Percentiles rank a stretch among this genome's conserved stretches.
phyloP scores from a whole-genome alignment of 495 filamentous ascomycete species.

The Penicillium nucicola region DNA sequence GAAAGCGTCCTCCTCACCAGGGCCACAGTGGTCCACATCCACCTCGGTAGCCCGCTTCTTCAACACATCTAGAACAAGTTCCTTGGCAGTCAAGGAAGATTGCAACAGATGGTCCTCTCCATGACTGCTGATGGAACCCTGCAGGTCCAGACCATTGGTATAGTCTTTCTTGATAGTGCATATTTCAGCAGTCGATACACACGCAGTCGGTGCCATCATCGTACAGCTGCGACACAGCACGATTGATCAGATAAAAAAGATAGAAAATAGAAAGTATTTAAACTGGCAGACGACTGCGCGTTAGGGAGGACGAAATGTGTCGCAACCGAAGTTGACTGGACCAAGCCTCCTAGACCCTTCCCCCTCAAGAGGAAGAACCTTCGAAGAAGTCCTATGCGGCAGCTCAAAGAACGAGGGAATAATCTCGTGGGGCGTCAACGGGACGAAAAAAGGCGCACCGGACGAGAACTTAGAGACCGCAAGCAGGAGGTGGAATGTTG shows the following conservation, averaged over 20 bases:
- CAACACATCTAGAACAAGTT: conserved; percentile 73
- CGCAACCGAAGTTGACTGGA: conserved; percentile 75
- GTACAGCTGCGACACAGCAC: conserved; percentile 40
- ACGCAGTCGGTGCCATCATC: conserved; percentile 74
- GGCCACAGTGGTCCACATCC: conserved; percentile 78
- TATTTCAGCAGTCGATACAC: conserved; percentile 50
- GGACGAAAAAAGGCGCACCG: conserved; percentile 49
- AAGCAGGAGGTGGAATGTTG: conserved; percentile 70
- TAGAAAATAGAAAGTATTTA: conserved; percentile 8
- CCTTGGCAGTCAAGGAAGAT: conserved; percentile 48
- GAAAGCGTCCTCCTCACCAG: conserved; percentile 94
- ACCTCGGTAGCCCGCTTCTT: conserved; percentile 77
- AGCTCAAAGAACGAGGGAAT: conserved; percentile 69
- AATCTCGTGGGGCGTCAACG: conserved; percentile 53
- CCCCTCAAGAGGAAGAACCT: conserved; percentile 87
- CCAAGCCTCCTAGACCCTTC: conserved; percentile 36
- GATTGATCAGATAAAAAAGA: conserved; percentile 18
- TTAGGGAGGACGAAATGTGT: conserved; percentile 91
- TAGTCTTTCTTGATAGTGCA: conserved; percentile 39
- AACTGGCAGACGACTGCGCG: conserved; percentile 37
- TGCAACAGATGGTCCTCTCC: conserved; percentile 42
- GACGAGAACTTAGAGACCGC: conserved; percentile 52
- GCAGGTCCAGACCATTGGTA: conserved; percentile 22
- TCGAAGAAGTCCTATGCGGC: conserved; percentile 97
- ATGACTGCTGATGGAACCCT: conserved; percentile 31